Evolutionary conservation across 2,329 filamentous ascomycete genomes (phyloP).

Genomic region (Pseudocercospora fijiensis): DNA sequence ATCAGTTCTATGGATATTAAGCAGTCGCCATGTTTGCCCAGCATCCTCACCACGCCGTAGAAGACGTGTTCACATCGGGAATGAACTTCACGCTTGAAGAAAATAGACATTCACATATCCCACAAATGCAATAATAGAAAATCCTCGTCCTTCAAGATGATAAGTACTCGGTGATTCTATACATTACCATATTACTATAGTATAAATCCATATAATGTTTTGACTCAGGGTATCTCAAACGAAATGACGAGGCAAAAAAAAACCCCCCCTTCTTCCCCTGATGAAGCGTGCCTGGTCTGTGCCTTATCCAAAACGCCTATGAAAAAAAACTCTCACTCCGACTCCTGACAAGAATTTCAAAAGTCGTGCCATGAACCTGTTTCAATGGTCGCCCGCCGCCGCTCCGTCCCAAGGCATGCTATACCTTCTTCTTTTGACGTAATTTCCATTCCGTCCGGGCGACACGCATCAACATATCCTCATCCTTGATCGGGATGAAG

Average conservation of each 20-base stretch:
- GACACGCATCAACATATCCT: conserved; percentile 89
- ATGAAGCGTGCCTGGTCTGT: background rate
- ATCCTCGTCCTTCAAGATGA: background rate
- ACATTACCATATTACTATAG: background rate
- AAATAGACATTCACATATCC: background rate
- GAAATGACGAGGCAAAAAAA: background rate
- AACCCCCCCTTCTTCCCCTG: background rate
- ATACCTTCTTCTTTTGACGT: conserved; percentile 47
- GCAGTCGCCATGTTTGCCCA: no score
- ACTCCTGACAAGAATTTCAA: background rate
- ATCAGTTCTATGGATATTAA: no score
- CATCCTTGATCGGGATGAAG: conserved; percentile 90
- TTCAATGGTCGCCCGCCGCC: background rate
- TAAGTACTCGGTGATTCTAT: background rate
- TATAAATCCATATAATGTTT: background rate
- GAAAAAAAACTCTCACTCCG: background rate
- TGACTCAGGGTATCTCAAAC: conserved; percentile 8
- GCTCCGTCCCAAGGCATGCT: background rate
- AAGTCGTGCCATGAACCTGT: background rate
- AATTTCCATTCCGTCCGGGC: conserved; percentile 83
- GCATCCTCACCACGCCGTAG: no score
- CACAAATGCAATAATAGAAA: background rate
- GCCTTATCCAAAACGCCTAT: background rate
- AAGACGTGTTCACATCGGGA: no score
- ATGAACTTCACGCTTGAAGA: no score